Conservation (phyloP, 371 early-diverging fungal species). For the Entomophthora muscae region DNA sequence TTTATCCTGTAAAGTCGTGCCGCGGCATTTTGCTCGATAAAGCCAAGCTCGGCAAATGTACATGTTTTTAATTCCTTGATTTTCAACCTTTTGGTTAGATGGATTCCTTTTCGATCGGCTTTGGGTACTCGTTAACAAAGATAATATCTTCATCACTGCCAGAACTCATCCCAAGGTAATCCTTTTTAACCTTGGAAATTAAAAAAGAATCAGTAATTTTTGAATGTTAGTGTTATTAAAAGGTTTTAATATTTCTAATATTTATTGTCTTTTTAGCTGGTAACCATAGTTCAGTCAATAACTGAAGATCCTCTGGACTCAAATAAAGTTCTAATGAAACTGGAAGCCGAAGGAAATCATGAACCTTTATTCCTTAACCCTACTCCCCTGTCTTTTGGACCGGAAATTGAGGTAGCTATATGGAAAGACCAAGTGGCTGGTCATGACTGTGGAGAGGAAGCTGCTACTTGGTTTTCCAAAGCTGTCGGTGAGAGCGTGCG, state of each 20-base stretch:
- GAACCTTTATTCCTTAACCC: not conserved
- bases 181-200: not conserved
- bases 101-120: conserved; percentile 14
- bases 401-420: not conserved
- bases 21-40: conserved; percentile 10
- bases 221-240: not conserved
- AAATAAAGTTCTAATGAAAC: not conserved
- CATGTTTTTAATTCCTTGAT: not conserved
- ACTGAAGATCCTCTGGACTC: not conserved
- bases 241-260: not conserved
- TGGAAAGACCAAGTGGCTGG: conserved; percentile 4
- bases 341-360: not conserved
- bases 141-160: conserved; percentile 9
- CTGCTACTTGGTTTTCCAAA: conserved; percentile 10
- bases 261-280: not conserved
- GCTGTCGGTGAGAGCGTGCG: not conserved
- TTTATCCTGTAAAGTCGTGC: conserved; percentile 14
- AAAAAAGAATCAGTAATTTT: not conserved
- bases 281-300: not conserved
- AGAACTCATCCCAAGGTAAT: conserved; percentile 11
- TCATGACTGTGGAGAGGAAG: conserved; percentile 13
- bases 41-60: conserved; percentile 6
- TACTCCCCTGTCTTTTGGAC: not conserved
- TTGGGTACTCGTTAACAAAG: conserved; percentile 10
- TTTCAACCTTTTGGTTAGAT: conserved; percentile 3